Conservation (phyloP, 2,329 filamentous ascomycete species). For the Beauveria bassiana region DNA sequence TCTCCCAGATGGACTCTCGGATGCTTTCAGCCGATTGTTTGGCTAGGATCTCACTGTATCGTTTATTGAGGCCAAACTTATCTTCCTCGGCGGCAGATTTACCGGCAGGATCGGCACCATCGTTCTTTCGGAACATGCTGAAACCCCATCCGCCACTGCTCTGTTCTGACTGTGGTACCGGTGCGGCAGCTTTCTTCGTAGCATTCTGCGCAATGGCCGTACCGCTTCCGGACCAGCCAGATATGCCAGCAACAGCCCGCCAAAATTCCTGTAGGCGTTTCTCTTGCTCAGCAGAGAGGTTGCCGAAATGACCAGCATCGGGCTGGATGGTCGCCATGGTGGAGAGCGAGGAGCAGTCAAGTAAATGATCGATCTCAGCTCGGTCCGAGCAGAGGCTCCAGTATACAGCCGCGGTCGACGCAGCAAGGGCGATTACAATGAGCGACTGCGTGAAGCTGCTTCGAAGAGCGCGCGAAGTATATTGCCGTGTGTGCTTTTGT, state of each 20-base stretch:
- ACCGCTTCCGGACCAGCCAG: conserved; percentile 45
- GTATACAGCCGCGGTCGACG: background rate
- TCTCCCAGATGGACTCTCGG: conserved; percentile 76
- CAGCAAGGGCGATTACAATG: background rate
- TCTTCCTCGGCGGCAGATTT: conserved; percentile 59
- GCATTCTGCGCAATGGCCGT: conserved; percentile 19
- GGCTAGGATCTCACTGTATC: conserved; percentile 74
- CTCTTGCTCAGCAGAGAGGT: conserved; percentile 83
- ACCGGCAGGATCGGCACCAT: conserved; percentile 30
- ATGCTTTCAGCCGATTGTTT: conserved; percentile 71
- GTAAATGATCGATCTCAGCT: background rate
- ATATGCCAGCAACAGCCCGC: conserved; percentile 67
- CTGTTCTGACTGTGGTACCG: conserved; percentile 21
- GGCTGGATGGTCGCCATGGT: conserved; percentile 33
- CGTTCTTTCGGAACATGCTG: conserved; percentile 58
- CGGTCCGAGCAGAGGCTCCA: background rate
- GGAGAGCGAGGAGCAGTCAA: background rate
- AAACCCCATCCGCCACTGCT: conserved; percentile 69
- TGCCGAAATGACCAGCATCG: conserved; percentile 70
- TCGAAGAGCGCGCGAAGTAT: background rate
- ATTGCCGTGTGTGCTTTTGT: background rate
- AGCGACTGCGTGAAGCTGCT: conserved; percentile 1
- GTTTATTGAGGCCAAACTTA: conserved; percentile 86
- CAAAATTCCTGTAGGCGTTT: conserved; percentile 84
- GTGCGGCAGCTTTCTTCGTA: conserved; percentile 24